Evolutionary conservation across 2,329 filamentous ascomycete genomes (phyloP), one percentile per base, ranked within the genome.

Genomic region (Xylaria digitata): DNA sequence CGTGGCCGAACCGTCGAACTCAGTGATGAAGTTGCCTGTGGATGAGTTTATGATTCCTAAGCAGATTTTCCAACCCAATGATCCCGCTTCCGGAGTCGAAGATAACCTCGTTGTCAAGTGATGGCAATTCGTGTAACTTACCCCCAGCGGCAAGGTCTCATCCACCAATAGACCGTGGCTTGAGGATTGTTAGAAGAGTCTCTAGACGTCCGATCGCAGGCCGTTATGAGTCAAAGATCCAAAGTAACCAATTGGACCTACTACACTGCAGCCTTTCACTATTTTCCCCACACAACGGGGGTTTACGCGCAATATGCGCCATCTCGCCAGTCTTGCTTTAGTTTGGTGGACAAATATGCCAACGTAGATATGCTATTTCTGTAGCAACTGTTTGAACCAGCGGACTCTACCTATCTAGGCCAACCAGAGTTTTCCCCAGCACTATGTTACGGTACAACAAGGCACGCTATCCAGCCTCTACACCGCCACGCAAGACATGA

Each of bases 1-100:
- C 49, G 92, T 96, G 67, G 90, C 90, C 2, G 96, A 99, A 78
- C 83, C 97, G 70, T 84, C 86, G 66, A 96, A 95, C 80, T 89
- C 92, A 49, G 83, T 97, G 70, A 96, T 91, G 82, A 97, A 95
- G 78, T 83, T 88, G 6, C 94, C 95, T 0, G 93, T 96, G 13
- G 89, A 98, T 57, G 96, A 98, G 79, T 97, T 92, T 79, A 92
- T 96, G 79, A 97, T 99, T 70, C 94, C 95, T 7, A 96, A 96
- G 82, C 89, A 85, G 72, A 91, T 97, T 46, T 91, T 97, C 59
- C 73, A 85, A 56, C 82, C 84, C 0, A 82, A 87, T 13, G 85
- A 87, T 34, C 75, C 77, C 9, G 79, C 78, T 11, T 80, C 82
- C 5, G 82, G 77, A 48, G 76, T 81, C 15, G 82, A 86, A 62